Evolutionary conservation across 805 yeast species (phyloP), one percentile per base, ranked within the genome.

Genomic region (Starmerella roubikii): DNA sequence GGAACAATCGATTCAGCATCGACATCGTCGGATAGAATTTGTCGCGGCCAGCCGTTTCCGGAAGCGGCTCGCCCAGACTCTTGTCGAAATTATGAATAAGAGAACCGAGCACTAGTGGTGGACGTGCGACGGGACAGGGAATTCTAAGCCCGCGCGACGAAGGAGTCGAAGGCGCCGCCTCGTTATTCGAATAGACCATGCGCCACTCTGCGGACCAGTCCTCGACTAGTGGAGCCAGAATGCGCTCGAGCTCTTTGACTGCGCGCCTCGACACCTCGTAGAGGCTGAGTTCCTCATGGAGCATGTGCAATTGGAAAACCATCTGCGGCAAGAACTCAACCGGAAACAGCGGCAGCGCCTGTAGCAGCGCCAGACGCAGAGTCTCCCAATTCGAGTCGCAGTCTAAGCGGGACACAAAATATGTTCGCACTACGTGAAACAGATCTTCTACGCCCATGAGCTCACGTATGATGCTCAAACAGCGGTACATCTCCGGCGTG

Each of bases 281-380:
- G 23, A 88, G 60, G 37, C 69, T 67, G 33, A 68, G 56, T 44
- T 88, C 96, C 55, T 88, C 96, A 38, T 85, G 62, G 2, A 83
- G 59, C 28, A 85, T 52, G 59, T 86, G 96, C 34, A 88, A 58
- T 0, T 85, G 72, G 20, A 80, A 57, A 0, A 76, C 66, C 10
- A 82, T 72, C n/a, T 64, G 58, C 12, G 44, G 30, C 1, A 30
- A 22, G 17, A 21, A 15, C 11, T 12, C 10, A 3, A 39, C 31
- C 8, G 28, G 26, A 15, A 29, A n/a, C 4, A 17, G 32, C 13
- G 12, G 23, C 3, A 24, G 7, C 6, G 24, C 9, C 3, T 3
- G 15, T 5, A 12, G 27, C 23, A 44, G 18, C 12, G 38, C 23
- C 12, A 11, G 12, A 24, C 25, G 18, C 9, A 45, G 34, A 7